Evolutionary conservation across 371 early-diverging fungal genomes (phyloP).

Genomic region (Coemansia sp.): DNA sequence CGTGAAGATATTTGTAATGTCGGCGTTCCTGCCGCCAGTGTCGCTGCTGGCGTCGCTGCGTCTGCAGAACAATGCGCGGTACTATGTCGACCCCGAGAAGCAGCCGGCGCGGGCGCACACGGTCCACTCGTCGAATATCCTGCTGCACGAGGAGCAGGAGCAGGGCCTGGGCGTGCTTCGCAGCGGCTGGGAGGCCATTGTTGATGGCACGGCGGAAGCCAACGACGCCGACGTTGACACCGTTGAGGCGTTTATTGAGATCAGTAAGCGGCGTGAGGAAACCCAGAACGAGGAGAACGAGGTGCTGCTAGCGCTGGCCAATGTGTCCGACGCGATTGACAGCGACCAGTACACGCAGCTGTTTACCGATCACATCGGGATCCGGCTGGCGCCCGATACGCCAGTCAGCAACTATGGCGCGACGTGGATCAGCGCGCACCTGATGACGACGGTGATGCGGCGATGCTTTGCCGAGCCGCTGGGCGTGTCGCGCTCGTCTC

Average conservation of each 20-base stretch:
- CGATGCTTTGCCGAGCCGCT: slow-evolving; percentile 51
- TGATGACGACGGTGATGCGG: slow-evolving; percentile 51
- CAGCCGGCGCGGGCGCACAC: slow-evolving; percentile 20
- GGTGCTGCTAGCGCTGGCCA: slow-evolving; percentile 42
- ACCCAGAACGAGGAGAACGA: slow-evolving; percentile 46
- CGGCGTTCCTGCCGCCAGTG: slow-evolving; percentile 44
- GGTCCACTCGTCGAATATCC: slow-evolving; percentile 48
- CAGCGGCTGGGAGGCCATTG: slow-evolving; percentile 50
- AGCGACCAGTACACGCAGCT: slow-evolving; percentile 46
- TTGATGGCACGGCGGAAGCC: slow-evolving; percentile 30
- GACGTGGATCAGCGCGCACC: slow-evolving; percentile 46
- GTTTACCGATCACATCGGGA: slow-evolving; percentile 47
- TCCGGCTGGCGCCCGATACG: slow-evolving; percentile 1
- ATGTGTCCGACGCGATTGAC: slow-evolving; percentile 39
- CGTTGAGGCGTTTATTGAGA: slow-evolving; percentile 20
- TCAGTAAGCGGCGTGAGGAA: slow-evolving; percentile 30
- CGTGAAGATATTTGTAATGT: slow-evolving; percentile 36
- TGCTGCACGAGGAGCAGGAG: slow-evolving; percentile 49
- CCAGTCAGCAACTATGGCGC: slow-evolving; percentile 8
- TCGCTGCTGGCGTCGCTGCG: slow-evolving; percentile 45
- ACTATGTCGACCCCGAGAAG: slow-evolving; percentile 42
- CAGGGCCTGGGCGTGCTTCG: slow-evolving; percentile 49
- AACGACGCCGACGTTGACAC: background rate
- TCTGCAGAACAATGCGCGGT: slow-evolving; percentile 45
- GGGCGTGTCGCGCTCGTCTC: slow-evolving; percentile 45